Percentiles rank a stretch among this genome's conserved stretches.
These are phyloP conservation scores for Phialophora verrucosa DNA, from an alignment of 2,329 filamentous ascomycete genomes.

Conservation along the genomic window DNA sequence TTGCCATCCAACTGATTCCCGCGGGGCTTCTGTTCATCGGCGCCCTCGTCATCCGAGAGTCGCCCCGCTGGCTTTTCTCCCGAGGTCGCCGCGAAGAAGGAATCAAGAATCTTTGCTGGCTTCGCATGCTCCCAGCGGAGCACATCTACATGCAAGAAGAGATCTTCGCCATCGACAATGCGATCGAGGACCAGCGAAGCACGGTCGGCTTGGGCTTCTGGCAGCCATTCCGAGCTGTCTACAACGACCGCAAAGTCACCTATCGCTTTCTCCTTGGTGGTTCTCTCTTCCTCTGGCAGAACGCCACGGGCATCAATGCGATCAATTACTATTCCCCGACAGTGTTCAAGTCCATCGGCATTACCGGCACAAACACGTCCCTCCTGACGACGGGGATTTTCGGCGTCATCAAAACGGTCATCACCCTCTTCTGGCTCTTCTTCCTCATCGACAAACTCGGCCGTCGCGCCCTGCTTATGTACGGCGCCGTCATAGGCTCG, in stretches of 20 bases:
- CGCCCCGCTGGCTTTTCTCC: constrained; percentile 72
- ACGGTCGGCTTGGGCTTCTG: constrained; percentile 74
- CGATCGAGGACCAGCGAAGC: constrained; percentile 67
- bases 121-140: constrained; percentile 49
- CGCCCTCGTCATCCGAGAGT: constrained; percentile 67
- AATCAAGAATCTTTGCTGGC: constrained; percentile 58
- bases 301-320: constrained; percentile 71
- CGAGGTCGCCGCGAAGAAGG: constrained; percentile 72
- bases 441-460: constrained; percentile 70
- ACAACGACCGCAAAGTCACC: constrained; percentile 63
- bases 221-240: constrained; percentile 68
- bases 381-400: constrained; percentile 76
- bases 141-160: constrained; percentile 74
- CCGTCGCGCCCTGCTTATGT: constrained; percentile 67
- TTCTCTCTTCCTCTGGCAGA: constrained; percentile 80
- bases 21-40: constrained; percentile 56
- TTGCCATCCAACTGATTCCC: constrained; percentile 51
- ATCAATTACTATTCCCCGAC: constrained; percentile 77
- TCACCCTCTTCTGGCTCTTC: constrained; percentile 73
- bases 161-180: constrained; percentile 71
- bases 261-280: constrained; percentile 76
- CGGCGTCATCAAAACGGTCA: constrained; percentile 73
- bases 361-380: constrained; percentile 63
- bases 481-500: constrained; percentile 67
- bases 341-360: constrained; percentile 70